phyloP scores from a whole-genome alignment of 192 early-diverging fungal genomes.

The Blastocladiella britannica region DNA sequence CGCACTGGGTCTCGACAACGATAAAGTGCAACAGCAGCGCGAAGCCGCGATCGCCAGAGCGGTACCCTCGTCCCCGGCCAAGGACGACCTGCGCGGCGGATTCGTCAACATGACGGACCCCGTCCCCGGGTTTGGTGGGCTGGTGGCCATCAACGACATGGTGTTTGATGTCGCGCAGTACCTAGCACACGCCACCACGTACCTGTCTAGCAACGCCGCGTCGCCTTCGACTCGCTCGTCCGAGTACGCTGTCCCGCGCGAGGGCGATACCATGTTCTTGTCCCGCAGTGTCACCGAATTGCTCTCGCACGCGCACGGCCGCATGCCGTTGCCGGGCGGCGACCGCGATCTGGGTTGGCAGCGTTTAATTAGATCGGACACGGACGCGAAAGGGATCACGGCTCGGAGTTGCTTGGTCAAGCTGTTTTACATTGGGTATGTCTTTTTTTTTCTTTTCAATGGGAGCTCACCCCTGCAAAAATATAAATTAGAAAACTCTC shows the following conservation, averaged over 20 bases:
- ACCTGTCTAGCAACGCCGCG: not conserved
- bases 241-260: too few species aligned
- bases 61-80: not conserved
- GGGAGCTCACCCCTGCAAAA: too few species aligned
- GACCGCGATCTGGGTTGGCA: too few species aligned
- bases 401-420: not conserved
- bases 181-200: not conserved
- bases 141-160: not conserved
- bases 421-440: not conserved
- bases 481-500: too few species aligned
- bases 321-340: too few species aligned
- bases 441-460: too few species aligned
- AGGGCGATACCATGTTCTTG: not conserved
- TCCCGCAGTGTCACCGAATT: not conserved
- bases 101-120: not conserved
- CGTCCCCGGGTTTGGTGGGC: too few species aligned
- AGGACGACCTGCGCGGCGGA: not conserved
- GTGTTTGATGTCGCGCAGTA: not conserved
- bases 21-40: too few species aligned
- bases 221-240: not conserved
- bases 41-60: not conserved
- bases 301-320: not conserved
- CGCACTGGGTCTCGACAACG: too few species aligned
- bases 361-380: too few species aligned
- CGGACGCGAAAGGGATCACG: not conserved